Conservation (phyloP, 306 rosid species). For the Prunus kanzakura region DNA sequence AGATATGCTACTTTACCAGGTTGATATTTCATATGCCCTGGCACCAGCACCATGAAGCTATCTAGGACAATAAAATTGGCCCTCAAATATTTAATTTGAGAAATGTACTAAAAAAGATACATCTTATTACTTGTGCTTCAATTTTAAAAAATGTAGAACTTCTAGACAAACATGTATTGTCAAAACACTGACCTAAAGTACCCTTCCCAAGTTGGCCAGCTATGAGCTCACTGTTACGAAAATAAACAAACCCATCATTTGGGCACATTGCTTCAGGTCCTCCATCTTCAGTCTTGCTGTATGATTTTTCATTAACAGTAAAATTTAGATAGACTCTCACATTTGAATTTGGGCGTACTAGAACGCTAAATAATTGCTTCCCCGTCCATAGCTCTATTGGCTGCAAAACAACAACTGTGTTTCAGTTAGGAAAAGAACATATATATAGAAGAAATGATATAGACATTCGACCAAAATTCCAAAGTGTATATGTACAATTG, state of each 20-base stretch:
- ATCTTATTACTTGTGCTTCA: background rate
- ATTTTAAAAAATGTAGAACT: background rate
- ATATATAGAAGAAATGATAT: background rate
- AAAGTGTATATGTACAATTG: background rate
- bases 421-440: background rate
- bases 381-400: slow-evolving; percentile 99
- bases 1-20: too few relatives aligned
- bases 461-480: background rate
- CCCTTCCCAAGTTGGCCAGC: slow-evolving; percentile 98
- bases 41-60: too few relatives aligned
- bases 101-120: background rate
- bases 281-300: slow-evolving; percentile 51
- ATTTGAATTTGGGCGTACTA: slow-evolving; percentile 79
- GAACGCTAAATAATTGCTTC: slow-evolving; percentile 80
- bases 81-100: too few relatives aligned
- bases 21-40: too few relatives aligned
- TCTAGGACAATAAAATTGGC: too few relatives aligned
- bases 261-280: slow-evolving; percentile 80
- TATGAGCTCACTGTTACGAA: slow-evolving; percentile 85
- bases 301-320: slow-evolving; percentile 72
- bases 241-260: slow-evolving; percentile 80
- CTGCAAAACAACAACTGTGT: slow-evolving; percentile 46
- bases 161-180: background rate
- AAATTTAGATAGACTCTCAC: slow-evolving; percentile 78
- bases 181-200: slow-evolving; percentile 65